Conservation (phyloP, 768 basidiomycete genomes). For the Cystobasidiopsis lactophilus region DNA sequence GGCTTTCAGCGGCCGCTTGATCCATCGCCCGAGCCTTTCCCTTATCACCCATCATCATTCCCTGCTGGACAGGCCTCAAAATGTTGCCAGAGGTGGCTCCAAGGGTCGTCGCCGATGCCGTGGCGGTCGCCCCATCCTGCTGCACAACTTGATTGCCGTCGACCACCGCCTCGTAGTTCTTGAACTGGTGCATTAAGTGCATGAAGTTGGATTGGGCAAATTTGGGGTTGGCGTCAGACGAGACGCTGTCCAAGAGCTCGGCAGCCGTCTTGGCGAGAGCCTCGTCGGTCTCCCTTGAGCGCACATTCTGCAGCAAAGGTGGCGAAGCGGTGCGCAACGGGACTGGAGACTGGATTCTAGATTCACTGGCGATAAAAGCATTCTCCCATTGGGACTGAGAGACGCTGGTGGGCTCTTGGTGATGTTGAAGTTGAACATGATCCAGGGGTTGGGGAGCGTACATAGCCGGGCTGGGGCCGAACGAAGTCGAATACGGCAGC, state of each 20-base stretch:
- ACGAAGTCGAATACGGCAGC: conserved; percentile 8
- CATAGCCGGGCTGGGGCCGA: neutral
- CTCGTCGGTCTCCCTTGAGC: conserved; percentile 20
- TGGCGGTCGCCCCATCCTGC: conserved; percentile 17
- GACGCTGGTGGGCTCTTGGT: neutral
- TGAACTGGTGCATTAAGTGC: conserved; percentile 59
- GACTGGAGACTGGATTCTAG: neutral
- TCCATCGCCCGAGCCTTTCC: neutral
- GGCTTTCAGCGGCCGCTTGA: neutral
- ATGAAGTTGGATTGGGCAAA: conserved; percentile 68
- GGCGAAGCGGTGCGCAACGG: neutral
- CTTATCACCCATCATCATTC: neutral
- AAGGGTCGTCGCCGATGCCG: neutral
- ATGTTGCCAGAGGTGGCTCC: neutral
- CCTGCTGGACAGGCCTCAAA: neutral
- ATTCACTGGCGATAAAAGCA: conserved; percentile 15
- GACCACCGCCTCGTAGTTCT: conserved; percentile 55
- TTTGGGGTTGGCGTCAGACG: conserved; percentile 42
- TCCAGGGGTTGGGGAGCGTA: neutral
- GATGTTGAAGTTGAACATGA: neutral
- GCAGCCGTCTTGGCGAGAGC: conserved; percentile 65
- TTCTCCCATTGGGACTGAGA: conserved; percentile 16
- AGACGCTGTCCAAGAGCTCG: conserved; percentile 48
- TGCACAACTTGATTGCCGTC: conserved; percentile 55
- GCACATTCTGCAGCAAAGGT: conserved; percentile 1